Conservation (phyloP, 139 green algal species). For the Diplosphaera chodatii region DNA sequence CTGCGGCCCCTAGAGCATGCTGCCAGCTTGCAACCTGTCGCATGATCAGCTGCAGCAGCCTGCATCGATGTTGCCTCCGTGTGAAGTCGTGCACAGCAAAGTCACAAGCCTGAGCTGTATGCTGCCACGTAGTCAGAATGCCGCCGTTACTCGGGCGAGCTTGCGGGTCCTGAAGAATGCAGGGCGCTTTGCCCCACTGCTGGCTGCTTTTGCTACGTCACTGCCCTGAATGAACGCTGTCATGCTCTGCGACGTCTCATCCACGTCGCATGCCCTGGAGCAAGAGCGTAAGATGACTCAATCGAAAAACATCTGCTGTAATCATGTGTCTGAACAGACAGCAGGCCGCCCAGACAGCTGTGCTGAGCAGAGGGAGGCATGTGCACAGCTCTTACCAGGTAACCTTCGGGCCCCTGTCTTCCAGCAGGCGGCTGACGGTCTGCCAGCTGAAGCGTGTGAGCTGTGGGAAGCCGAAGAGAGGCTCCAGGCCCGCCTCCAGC, state of each 20-base stretch:
- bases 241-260: background rate
- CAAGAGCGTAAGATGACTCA: too few species aligned
- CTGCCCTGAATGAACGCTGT: background rate
- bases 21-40: too few species aligned
- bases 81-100: too few species aligned
- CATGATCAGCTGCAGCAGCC: too few species aligned
- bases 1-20: too few species aligned
- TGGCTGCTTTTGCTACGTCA: slow-evolving; percentile 8
- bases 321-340: background rate
- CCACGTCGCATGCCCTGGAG: background rate
- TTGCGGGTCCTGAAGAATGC: slow-evolving; percentile 52
- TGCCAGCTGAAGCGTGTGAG: slow-evolving; percentile 65
- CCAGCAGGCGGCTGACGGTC: slow-evolving; percentile 29
- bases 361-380: too few species aligned
- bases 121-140: background rate
- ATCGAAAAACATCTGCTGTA: background rate
- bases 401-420: slow-evolving; percentile 29
- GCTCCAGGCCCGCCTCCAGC: slow-evolving; percentile 60
- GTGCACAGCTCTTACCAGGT: slow-evolving; percentile 26
- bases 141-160: slow-evolving; percentile 10
- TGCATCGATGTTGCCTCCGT: too few species aligned
- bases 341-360: too few species aligned
- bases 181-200: slow-evolving; percentile 39
- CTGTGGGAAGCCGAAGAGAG: slow-evolving; percentile 75
- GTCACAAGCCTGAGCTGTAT: too few species aligned